Evolutionary conservation across 352 stramenopile genomes (phyloP), one percentile per base, ranked within the genome.

Genomic region (Blastocystis sp.): DNA sequence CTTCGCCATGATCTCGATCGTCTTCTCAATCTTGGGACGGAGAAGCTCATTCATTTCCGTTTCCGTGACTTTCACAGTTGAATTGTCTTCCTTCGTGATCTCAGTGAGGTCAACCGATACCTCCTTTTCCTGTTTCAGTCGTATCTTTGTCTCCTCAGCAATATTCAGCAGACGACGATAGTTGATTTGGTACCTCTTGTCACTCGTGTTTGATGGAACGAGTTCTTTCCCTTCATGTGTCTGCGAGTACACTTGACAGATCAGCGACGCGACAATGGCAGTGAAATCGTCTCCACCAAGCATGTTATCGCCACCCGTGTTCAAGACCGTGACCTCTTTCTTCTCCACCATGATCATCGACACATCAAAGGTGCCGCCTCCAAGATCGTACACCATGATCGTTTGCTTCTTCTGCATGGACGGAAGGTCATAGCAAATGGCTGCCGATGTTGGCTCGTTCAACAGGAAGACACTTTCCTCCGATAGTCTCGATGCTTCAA

Each of bases 251-350:
- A 8, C 11, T 6, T 69, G n/a, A 24, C 27, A 16, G 48, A 78
- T 78, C 27, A 61, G 27, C 0, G 40, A 16, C 9, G 46, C 46
- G 11, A 78, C 9, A 8, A 40, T 49, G 16, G 27, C 59, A 86
- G 92, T 90, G 65, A 92, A 92, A 87, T 92, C 92, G 86, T 95
- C 91, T 84, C 92, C 92, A 76, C 92, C 92, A 44, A 96, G 88
- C 87, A 95, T 91, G 21, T 91, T 95, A 86, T 96, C 92, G 44
- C 92, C 92, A 49, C 87, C 90, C 8, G 92, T 96, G 0, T 92
- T 91, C 49, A 87, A 84, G 4, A 96, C 90, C 18, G 90, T 89
- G 24, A 72, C 27, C 3, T 42, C 4, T 21, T 36, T 21, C 11
- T 72, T 57, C 59, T 44, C 48, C n/a, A 84, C 32, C 2, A 21